Base-by-base conservation (phyloP, 176 grass and related monocot species). In the Aegilops tauschii region DNA sequence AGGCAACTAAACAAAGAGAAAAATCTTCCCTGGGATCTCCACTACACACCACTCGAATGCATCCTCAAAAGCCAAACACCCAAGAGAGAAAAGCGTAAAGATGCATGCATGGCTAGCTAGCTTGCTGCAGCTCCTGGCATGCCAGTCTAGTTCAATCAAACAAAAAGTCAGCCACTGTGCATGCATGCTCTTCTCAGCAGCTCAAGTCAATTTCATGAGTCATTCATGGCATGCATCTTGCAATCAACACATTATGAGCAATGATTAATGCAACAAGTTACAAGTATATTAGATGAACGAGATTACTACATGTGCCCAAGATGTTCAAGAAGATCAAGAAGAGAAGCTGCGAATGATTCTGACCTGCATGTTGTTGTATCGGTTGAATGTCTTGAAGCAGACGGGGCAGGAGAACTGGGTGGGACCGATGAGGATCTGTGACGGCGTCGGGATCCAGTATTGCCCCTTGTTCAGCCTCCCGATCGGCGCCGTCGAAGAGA, bases 351-450 rank as follows among this genome's bases (percentile, higher is more conserved):
- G 30, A 74, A 30, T 84, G 62, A 16, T 21, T 86, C 58, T 82
- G 81, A 98, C 96, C 91, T 98, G 96, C 96, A 98, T 98, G 84
- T 98, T 98, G 72, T 98, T 98, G 86, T 98, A 98, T 94, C 96
- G 54, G 74, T 98, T 98, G 90, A 98, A 98, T 54, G 96, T 98
- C 72, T 98, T 98, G 83, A 80, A 94, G 83, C 96, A 98, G 81
- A 98, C 96, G n/a, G 96, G 96, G 76, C 96, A 98, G 30, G 93
- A 98, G 93, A 98, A 98, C 88, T 98, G 96, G 37, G 96, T 98
- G 1, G 96, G 96, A 9, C 96, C 96, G 69, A 98, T 98, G 58
- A 98, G 88, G 86, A 98, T 98, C 86, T 98, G 96, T 40, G 96
- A 93, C 66, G 96, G 96, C 13, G 96, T 98, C 17, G 96, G 96